Evolutionary conservation across 306 rosid genomes (phyloP).

Genomic region (Citrullus colocynthis): DNA sequence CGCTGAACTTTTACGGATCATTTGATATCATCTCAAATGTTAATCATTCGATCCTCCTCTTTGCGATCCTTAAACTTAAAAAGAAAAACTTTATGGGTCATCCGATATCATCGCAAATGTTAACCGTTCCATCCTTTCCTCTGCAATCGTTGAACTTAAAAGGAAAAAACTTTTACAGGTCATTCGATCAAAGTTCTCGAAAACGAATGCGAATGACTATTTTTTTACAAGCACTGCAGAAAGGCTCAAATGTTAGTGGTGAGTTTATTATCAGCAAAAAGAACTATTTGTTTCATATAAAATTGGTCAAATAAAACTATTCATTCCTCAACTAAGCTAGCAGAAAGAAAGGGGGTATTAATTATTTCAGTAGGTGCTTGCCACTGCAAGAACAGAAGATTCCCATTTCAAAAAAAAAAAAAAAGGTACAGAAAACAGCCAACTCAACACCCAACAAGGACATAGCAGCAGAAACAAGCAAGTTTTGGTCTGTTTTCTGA

Average conservation of each 20-base stretch:
- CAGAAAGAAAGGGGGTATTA: not conserved
- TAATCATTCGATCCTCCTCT: too few species aligned
- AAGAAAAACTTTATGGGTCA: too few species aligned
- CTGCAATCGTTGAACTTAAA: too few species aligned
- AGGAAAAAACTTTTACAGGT: not conserved
- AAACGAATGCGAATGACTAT: not conserved
- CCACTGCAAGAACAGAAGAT: conserved; percentile 6
- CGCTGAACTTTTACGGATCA: too few species aligned
- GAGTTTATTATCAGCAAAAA: not conserved
- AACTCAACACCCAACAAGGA: conserved; percentile 33
- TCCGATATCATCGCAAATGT: too few species aligned
- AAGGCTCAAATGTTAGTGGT: not conserved
- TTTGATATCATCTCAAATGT: too few species aligned
- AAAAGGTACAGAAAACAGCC: conserved; percentile 19
- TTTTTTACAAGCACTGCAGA: not conserved
- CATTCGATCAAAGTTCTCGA: not conserved
- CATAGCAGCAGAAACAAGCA: conserved; percentile 23
- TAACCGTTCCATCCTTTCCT: too few species aligned
- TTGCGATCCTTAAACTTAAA: too few species aligned
- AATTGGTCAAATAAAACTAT: not conserved
- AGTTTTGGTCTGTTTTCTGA: conserved; percentile 13
- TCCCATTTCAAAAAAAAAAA: not conserved
- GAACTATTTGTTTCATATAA: not conserved
- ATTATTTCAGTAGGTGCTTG: not conserved
- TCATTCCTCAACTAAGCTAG: not conserved